phyloP scores from a whole-genome alignment of 495 filamentous ascomycete genomes.

The Penicillium ucsense region DNA sequence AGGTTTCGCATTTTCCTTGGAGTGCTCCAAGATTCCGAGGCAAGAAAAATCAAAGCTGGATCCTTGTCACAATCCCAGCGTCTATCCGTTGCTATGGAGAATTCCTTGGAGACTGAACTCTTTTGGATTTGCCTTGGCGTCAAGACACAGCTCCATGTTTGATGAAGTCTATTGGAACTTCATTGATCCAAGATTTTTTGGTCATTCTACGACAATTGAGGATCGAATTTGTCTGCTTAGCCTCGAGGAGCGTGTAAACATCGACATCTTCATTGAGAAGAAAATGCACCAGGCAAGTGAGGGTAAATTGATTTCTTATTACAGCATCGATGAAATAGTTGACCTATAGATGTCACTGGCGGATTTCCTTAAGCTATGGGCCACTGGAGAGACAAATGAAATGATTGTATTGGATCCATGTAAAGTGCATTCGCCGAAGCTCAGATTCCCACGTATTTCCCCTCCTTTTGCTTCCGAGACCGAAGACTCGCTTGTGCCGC shows the following conservation, averaged over 20 bases:
- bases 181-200: slow-evolving; percentile 15
- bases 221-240: slow-evolving; percentile 10
- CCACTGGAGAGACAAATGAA: background rate
- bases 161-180: slow-evolving; percentile 24
- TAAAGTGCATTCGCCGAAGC: background rate
- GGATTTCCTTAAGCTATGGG: background rate
- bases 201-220: slow-evolving; percentile 13
- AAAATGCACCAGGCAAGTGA: slow-evolving; percentile 1
- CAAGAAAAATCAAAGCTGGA: slow-evolving; percentile 10
- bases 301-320: background rate
- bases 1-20: slow-evolving; percentile 14
- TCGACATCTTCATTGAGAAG: slow-evolving; percentile 11
- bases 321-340: background rate
- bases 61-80: slow-evolving; percentile 13
- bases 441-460: background rate
- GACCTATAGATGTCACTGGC: background rate
- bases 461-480: background rate
- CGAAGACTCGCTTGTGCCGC: background rate
- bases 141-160: slow-evolving; percentile 17
- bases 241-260: slow-evolving; percentile 9
- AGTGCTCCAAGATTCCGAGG: slow-evolving; percentile 14
- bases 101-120: slow-evolving; percentile 14
- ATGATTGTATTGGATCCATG: background rate
- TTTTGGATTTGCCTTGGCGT: slow-evolving; percentile 25
- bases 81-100: slow-evolving; percentile 16